Base-by-base conservation (phyloP, 306 rosid species). In the Canavalia gladiata region DNA sequence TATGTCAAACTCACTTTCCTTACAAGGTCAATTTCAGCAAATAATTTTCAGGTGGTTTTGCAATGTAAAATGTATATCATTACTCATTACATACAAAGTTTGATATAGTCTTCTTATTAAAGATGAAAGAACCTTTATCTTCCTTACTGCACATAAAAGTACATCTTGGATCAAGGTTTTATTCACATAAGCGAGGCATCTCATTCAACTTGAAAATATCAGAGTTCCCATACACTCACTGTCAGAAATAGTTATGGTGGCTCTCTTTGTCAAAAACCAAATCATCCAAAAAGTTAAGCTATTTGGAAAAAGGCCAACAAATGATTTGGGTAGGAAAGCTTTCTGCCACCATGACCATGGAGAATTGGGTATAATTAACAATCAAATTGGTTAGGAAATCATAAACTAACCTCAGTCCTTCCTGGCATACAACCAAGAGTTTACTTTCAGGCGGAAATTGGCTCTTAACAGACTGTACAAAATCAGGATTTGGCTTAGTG, bases 361-460 rank as follows among this genome's bases (percentile, higher is more conserved):
- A 72, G 4, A 80, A 5, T 58, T 34, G 25, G 25, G 66, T 34
- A 65, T 11, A 43, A 74, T 35, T 75, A 12, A 72, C 65, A 79
- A 50, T 28, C 41, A 73, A 64, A 58, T 66, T 42, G 11, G 34
- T 39, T 71, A 77, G 60, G 30, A 75, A 5, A 76, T 46, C 56
- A 72, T 71, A 75, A 57, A 81, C 91, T 72, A 67, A 95, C 99
- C 99, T 93, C 82, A 95, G 77, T 75, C 99, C 99, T 89, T 91
- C 99, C 64, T 95, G 99, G 73, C 99, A 95, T 64, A 95, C 99
- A 62, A 95, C 68, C 77, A 93, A 86, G 37, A 95, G 81, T 87
- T 91, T 93, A 74, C 83, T 90, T 75, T 82, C 90, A 6, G 97
- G 93, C 0, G 89, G 25, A 85, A 95, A 75, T 84, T 90, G 87